Evolutionary conservation across 1,284 basidiomycete genomes (phyloP).

Genomic region (Ceratobasidium sp.): DNA sequence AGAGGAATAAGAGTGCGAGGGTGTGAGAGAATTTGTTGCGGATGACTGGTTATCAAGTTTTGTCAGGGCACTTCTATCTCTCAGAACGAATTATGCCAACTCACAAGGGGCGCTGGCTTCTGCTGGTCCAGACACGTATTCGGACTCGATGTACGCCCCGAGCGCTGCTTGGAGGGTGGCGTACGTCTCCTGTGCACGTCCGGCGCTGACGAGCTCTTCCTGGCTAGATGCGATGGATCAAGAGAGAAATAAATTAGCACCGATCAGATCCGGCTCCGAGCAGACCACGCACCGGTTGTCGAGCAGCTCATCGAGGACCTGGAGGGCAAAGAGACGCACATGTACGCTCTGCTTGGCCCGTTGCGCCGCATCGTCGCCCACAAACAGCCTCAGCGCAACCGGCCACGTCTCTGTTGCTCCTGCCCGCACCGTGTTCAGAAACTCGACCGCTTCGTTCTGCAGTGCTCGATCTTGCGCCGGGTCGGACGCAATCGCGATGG

Average conservation of each 20-base stretch:
- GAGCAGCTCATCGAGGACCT: slow-evolving; percentile 85
- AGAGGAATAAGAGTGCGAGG: slow-evolving; percentile 92
- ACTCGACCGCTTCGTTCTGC: slow-evolving; percentile 82
- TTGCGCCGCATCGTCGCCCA: slow-evolving; percentile 65
- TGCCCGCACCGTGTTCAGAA: slow-evolving; percentile 75
- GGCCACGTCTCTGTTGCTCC: slow-evolving; percentile 80
- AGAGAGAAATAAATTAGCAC: not conserved
- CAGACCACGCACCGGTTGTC: slow-evolving; percentile 74
- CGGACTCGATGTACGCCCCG: slow-evolving; percentile 64
- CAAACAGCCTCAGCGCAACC: slow-evolving; percentile 75
- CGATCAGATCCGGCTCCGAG: slow-evolving; percentile 18
- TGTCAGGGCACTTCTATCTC: slow-evolving; percentile 27
- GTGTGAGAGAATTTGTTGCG: slow-evolving; percentile 99
- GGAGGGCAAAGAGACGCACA: slow-evolving; percentile 83
- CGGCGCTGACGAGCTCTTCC: slow-evolving; percentile 11
- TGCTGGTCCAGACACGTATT: slow-evolving; percentile 78
- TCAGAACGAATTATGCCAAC: slow-evolving; percentile 48
- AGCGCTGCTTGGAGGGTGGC: slow-evolving; percentile 30
- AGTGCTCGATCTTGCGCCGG: slow-evolving; percentile 64
- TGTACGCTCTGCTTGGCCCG: slow-evolving; percentile 72
- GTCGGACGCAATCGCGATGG: slow-evolving; percentile 84
- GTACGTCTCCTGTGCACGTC: not conserved
- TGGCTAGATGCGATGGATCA: not conserved
- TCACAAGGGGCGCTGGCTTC: slow-evolving; percentile 76
- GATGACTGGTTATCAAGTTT: slow-evolving; percentile 61